Evolutionary conservation across 2,329 filamentous ascomycete species (phyloP).

Genomic region (Verticillium nonalfalfae): DNA sequence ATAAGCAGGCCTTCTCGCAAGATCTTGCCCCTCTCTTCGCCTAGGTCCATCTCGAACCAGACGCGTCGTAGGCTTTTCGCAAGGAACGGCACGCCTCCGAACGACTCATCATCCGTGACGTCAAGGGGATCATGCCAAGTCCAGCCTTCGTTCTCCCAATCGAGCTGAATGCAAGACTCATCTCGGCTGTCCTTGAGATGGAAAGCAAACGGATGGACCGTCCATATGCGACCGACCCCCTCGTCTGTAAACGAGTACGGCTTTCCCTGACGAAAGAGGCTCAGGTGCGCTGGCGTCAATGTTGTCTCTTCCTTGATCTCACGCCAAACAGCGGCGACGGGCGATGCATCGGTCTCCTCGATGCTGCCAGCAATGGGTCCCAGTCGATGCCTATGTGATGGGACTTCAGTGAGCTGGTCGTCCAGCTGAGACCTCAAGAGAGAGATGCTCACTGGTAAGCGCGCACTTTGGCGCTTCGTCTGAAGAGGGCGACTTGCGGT

Average conservation of each 20-base stretch:
- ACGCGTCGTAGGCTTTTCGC: conserved; percentile 52
- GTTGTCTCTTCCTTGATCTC: conserved; percentile 58
- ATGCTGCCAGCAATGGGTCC: conserved; percentile 59
- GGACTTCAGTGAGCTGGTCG: not conserved
- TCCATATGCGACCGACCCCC: conserved; percentile 51
- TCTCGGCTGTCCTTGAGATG: conserved; percentile 33
- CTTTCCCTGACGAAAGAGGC: conserved; percentile 50
- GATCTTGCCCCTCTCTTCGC: conserved; percentile 32
- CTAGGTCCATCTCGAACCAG: conserved; percentile 50
- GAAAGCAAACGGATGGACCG: conserved; percentile 57
- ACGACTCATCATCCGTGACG: conserved; percentile 36
- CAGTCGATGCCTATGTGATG: conserved; percentile 39
- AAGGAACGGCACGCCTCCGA: conserved; percentile 50
- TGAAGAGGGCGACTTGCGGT: conserved; percentile 54
- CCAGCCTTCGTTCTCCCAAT: conserved; percentile 58
- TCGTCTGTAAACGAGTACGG: conserved; percentile 51
- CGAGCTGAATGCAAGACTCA: conserved; percentile 42
- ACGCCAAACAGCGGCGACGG: conserved; percentile 52
- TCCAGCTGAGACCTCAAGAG: not conserved
- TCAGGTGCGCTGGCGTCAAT: conserved; percentile 38
- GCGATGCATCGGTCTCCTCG: conserved; percentile 42
- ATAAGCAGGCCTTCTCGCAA: conserved; percentile 38
- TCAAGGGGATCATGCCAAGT: conserved; percentile 48
- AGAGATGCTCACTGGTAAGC: conserved; percentile 47
- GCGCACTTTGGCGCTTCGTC: conserved; percentile 49